phyloP scores from a whole-genome alignment of 169 alveolate species.

The Amoebophrya sp. region DNA sequence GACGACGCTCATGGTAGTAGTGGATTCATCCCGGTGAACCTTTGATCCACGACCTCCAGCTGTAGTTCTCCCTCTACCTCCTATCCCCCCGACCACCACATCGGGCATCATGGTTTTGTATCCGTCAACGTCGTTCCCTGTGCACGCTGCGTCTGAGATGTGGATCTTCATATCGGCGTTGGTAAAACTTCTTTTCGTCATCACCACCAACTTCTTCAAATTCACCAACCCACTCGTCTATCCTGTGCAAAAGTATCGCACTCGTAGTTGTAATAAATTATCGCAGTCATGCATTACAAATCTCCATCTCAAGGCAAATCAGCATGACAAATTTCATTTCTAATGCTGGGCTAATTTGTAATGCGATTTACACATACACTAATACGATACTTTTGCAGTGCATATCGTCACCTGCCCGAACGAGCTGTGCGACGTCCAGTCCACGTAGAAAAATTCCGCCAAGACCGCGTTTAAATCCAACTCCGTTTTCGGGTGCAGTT shows the following conservation, averaged over 20 bases:
- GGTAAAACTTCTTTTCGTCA: not conserved
- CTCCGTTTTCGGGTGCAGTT: not conserved
- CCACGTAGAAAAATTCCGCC: not conserved
- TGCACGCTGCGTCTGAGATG: not conserved
- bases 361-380: too few relatives aligned
- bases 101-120: not conserved
- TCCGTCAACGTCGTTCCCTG: not conserved
- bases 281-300: too few relatives aligned
- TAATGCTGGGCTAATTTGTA: too few relatives aligned
- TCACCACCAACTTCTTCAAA: not conserved
- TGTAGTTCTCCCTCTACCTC: too few relatives aligned
- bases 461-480: not conserved
- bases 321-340: too few relatives aligned
- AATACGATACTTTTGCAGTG: too few relatives aligned
- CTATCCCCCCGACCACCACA: not conserved
- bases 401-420: not conserved
- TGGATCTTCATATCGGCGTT: not conserved
- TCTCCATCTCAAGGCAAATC: too few relatives aligned
- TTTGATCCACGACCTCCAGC: too few relatives aligned
- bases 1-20: too few relatives aligned
- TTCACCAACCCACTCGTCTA: not conserved
- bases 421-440: not conserved
- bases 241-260: too few relatives aligned
- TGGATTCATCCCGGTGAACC: too few relatives aligned
- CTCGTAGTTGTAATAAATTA: too few relatives aligned